Evolutionary conservation across 2,329 filamentous ascomycete species (phyloP).

Genomic region (Simplicillium sp.): DNA sequence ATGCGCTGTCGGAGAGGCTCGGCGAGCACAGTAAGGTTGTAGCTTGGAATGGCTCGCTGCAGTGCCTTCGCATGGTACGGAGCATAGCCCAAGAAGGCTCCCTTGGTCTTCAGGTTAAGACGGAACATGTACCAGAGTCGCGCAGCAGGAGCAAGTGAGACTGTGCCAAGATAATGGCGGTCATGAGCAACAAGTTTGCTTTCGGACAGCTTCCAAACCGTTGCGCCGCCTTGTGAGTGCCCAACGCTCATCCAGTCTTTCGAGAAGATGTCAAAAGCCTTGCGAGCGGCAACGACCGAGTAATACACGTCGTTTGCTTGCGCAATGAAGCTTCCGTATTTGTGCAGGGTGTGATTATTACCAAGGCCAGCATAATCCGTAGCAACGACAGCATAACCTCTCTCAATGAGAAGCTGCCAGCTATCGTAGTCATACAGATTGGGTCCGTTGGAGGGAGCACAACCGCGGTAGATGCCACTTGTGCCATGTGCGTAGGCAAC

Average conservation of each 20-base stretch:
- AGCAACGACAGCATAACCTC: constrained; percentile 8
- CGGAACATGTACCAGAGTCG: constrained; percentile 1
- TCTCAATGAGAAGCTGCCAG: constrained; percentile 3
- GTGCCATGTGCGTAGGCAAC: constrained; percentile 9
- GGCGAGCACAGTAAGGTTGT: constrained; percentile 3
- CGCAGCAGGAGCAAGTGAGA: constrained; percentile 4
- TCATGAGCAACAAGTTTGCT: background rate
- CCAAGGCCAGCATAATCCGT: constrained; percentile 13
- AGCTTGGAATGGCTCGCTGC: constrained; percentile 2
- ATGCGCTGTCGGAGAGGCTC: background rate
- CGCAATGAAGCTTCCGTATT: constrained; percentile 6
- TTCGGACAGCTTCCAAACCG: constrained; percentile 9
- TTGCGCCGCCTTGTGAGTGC: constrained; percentile 9
- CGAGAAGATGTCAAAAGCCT: constrained; percentile 4
- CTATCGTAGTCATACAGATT: constrained; percentile 5
- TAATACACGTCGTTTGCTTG: constrained; percentile 9
- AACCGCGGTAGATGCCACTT: constrained; percentile 5
- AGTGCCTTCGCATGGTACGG: constrained; percentile 2
- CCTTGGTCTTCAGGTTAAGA: background rate
- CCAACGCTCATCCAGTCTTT: constrained; percentile 7
- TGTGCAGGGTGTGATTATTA: constrained; percentile 9
- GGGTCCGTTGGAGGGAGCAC: constrained; percentile 5
- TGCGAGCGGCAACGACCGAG: constrained; percentile 4
- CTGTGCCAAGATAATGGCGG: constrained; percentile 2
- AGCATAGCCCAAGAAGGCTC: constrained; percentile 1